Percentiles rank a stretch among this genome's conserved stretches.
phyloP scores from a whole-genome alignment of 2,329 filamentous ascomycete species.

The Hypoxylon sp. region DNA sequence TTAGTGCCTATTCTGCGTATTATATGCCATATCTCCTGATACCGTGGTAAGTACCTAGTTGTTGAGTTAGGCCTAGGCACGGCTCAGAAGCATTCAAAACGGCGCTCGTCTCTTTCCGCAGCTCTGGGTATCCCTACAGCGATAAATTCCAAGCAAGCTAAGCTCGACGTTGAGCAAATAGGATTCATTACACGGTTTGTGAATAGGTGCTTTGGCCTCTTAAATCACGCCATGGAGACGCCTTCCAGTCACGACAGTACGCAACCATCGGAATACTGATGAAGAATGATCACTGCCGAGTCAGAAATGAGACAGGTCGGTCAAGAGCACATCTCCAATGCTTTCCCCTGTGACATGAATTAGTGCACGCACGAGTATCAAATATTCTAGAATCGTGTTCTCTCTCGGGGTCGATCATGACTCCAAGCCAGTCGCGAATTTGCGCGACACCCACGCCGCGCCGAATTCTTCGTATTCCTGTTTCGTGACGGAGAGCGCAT shows the following conservation, averaged over 20 bases:
- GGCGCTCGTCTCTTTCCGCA: not conserved
- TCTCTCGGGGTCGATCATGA: slow-evolving; percentile 28
- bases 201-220: not conserved
- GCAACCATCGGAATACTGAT: not conserved
- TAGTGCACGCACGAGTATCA: slow-evolving; percentile 7
- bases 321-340: not conserved
- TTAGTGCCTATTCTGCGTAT: not conserved
- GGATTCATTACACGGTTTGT: not conserved
- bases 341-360: slow-evolving; percentile 14
- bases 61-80: not conserved
- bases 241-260: not conserved
- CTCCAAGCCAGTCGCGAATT: slow-evolving; percentile 66
- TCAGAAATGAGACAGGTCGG: no score
- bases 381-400: not conserved
- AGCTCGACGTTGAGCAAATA: not conserved
- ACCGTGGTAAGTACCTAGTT: not conserved
- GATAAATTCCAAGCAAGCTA: no score
- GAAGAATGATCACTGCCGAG: not conserved
- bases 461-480: slow-evolving; percentile 93
- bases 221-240: not conserved
- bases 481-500: slow-evolving; percentile 80
- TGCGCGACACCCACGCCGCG: slow-evolving; percentile 77
- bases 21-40: not conserved
- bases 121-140: not conserved
- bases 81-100: not conserved